Base-by-base conservation (phyloP, 129 eudicot genomes). In the Rutidosis leptorrhynchoides region DNA sequence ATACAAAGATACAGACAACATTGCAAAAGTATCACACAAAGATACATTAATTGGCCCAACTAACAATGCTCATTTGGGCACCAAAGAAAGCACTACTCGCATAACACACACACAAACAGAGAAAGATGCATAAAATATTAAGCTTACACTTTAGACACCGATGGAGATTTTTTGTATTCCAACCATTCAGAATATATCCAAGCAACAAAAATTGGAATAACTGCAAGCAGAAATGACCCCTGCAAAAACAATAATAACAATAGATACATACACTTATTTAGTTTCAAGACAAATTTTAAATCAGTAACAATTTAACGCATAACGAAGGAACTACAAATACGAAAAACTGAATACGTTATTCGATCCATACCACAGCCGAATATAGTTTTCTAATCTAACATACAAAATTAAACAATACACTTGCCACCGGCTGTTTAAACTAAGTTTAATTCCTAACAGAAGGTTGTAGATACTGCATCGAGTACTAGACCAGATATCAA, bases 171-270 rank as follows among this genome's bases (percentile, higher is more conserved):
- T 71, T 68, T 84, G 81, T 85, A 85, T 59, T 93, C 98, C 84
- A 93, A 62, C 82, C 86, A 83, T 63, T 93, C 98, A 8, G 98
- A 83, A 75, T 93, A 85, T 66, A 86, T 68, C 98, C 98, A 93
- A 69, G 95, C 87, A 49, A 88, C 83, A 76, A 88, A 29, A 42
- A 84, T 62, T 2, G 98, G 98, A 64, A 93, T 82, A 70, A 88
- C n/a, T 67, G 92, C 96, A 71, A 93, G 95, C 83, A 93, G 74
- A 77, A 88, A 88, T 49, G 96, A 85, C 72, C 84, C 95, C 96
- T 93, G 95, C 29, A 33, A 20, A 7, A 23, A 5, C 24, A 25
- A 67, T 30, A 32, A 7, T 61, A 28, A 43, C 22, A 21, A 29
- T 28, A 48, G 20, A 70, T 37, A 10, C 12, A 37, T 37, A 37